phyloP scores from a whole-genome alignment of 1,284 basidiomycete species.

The Cutaneotrichosporon sp. region DNA sequence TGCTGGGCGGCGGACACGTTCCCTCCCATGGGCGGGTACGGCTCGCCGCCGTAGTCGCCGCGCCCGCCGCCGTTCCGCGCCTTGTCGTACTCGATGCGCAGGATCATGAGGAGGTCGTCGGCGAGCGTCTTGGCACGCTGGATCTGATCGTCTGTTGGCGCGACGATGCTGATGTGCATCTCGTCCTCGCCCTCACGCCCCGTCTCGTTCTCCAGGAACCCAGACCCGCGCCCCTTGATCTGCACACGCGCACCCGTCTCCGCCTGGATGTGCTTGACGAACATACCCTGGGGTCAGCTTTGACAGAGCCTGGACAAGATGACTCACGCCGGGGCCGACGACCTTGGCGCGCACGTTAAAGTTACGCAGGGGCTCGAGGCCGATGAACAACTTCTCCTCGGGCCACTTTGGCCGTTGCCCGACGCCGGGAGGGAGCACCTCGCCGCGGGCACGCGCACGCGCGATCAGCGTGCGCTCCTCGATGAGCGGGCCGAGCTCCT shows the following conservation, averaged over 20 bases:
- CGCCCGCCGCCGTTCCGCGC: conserved; percentile 56
- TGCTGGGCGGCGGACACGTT: conserved; percentile 57
- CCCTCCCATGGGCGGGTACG: conserved; percentile 56
- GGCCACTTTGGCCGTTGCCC: conserved; percentile 79
- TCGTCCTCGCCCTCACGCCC: conserved; percentile 87
- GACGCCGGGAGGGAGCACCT: conserved; percentile 35
- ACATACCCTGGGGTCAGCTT: conserved; percentile 68
- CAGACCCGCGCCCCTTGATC: conserved; percentile 93
- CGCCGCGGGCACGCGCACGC: conserved; percentile 49
- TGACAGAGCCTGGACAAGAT: too few relatives aligned
- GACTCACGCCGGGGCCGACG: conserved; percentile 82
- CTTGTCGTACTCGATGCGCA: conserved; percentile 81
- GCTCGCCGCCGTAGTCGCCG: conserved; percentile 65
- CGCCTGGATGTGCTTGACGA: conserved; percentile 97
- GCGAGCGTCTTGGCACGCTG: conserved; percentile 82
- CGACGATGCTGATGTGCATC: conserved; percentile 92
- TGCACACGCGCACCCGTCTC: conserved; percentile 97
- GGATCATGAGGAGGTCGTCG: conserved; percentile 84
- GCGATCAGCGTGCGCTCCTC: conserved; percentile 67
- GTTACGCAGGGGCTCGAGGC: conserved; percentile 85
- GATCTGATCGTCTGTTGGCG: conserved; percentile 84
- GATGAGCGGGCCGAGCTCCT: conserved; percentile 84
- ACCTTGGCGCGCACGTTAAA: conserved; percentile 98
- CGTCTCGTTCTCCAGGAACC: conserved; percentile 93
- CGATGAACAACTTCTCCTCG: conserved; percentile 87